phyloP scores from a whole-genome alignment of 2,329 filamentous ascomycete species.

The Tolypocladium guangdongense region DNA sequence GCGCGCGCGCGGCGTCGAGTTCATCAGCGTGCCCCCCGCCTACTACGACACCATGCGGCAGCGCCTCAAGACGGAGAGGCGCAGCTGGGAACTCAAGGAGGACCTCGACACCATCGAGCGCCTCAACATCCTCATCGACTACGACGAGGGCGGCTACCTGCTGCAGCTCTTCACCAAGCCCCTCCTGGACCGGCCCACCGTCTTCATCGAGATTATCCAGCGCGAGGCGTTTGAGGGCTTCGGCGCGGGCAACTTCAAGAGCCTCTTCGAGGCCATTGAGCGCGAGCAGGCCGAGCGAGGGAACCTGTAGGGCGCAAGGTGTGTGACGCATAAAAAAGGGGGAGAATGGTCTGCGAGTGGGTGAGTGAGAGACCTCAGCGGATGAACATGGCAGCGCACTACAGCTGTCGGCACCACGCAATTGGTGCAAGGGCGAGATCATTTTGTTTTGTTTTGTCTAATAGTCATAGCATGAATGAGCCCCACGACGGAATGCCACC shows the following conservation, averaged over 20 bases:
- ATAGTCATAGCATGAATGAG: conserved; percentile 3
- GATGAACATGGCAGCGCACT: background rate
- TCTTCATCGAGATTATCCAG: conserved; percentile 96
- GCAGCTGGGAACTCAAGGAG: conserved; percentile 58
- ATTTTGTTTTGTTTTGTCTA: conserved; percentile 3
- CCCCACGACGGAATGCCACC: conserved; percentile 1
- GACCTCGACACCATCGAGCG: conserved; percentile 66
- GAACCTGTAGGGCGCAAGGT: conserved; percentile 47
- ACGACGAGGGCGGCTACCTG: conserved; percentile 85
- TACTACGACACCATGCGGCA: conserved; percentile 73
- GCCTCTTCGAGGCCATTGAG: conserved; percentile 90
- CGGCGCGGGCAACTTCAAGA: conserved; percentile 93
- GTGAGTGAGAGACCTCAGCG: background rate
- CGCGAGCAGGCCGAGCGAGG: conserved; percentile 79
- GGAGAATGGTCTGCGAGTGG: background rate
- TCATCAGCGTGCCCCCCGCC: conserved; percentile 78
- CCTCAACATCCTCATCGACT: conserved; percentile 86
- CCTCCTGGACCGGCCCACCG: conserved; percentile 85
- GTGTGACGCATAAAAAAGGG: background rate
- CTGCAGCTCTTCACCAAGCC: conserved; percentile 73
- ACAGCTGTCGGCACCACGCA: background rate
- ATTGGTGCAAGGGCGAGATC: background rate
- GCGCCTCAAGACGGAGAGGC: conserved; percentile 55
- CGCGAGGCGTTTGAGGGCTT: conserved; percentile 84
- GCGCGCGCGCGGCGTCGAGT: conserved; percentile 80